phyloP scores from a whole-genome alignment of 371 early-diverging fungal species.

The Mucor velutinosus region DNA sequence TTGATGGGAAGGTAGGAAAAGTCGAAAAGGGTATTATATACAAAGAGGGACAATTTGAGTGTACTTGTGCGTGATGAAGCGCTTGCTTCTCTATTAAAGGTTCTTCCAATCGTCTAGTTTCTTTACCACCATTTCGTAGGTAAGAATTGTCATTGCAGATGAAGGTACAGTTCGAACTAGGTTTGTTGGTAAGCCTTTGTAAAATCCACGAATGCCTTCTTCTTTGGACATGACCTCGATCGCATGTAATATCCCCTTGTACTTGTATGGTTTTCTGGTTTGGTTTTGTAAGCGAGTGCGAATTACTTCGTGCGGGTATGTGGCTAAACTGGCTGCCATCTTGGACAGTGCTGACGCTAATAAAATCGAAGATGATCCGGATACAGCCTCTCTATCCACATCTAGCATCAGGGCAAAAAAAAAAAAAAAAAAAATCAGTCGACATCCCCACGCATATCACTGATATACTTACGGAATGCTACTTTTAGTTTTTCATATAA shows the following conservation, averaged over 20 bases:
- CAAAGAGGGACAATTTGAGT: neutral
- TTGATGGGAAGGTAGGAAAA: neutral
- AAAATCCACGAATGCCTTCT: conserved; percentile 84
- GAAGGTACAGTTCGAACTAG: conserved; percentile 90
- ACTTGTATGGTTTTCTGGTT: conserved; percentile 69
- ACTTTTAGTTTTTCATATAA: conserved; percentile 89
- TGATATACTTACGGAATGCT: conserved; percentile 29
- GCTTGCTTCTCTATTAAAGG: neutral
- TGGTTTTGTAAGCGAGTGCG: conserved; percentile 84
- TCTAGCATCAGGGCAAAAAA: conserved; percentile 22
- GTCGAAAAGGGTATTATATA: neutral
- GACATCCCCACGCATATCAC: conserved; percentile 15
- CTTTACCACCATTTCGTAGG: conserved; percentile 71
- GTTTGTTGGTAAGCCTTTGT: conserved; percentile 88
- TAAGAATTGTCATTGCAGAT: conserved; percentile 84
- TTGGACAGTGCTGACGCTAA: conserved; percentile 87
- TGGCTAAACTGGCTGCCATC: conserved; percentile 81
- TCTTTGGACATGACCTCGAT: conserved; percentile 70
- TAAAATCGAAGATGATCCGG: conserved; percentile 60
- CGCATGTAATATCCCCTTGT: conserved; percentile 78
- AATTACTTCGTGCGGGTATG: conserved; percentile 87
- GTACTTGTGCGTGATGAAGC: neutral
- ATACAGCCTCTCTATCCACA: conserved; percentile 13
- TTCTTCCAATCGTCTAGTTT: conserved; percentile 36
- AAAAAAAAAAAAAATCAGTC: neutral